Conservation (phyloP, 306 rosid species). For the Parietaria judaica region DNA sequence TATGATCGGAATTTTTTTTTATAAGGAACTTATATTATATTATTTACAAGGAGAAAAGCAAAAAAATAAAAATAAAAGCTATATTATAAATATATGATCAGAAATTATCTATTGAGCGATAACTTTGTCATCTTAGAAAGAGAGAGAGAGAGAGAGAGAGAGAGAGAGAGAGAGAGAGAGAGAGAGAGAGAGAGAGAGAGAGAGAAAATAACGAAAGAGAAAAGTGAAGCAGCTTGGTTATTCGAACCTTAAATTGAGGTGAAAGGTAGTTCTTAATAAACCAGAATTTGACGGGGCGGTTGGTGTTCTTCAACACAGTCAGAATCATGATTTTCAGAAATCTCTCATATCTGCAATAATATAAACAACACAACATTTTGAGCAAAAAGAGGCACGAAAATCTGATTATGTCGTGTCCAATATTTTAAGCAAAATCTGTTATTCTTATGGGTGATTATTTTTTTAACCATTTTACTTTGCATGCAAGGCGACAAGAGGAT, state of each 20-base stretch:
- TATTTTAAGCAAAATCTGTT: no score
- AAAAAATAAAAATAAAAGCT: constrained; percentile 1
- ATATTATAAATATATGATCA: background rate
- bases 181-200: background rate
- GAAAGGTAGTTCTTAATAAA: constrained; percentile 96
- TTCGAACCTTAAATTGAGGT: constrained; percentile 86
- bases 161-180: background rate
- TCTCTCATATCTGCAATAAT: constrained; percentile 70
- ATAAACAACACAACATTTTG: background rate
- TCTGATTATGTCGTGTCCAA: no score
- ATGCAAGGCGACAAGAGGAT: no score
- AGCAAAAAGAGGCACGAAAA: background rate
- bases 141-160: background rate
- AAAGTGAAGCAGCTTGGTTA: background rate
- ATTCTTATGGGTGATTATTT: no score
- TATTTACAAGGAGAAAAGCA: no score
- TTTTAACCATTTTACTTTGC: no score
- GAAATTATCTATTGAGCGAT: background rate
- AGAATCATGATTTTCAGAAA: constrained; percentile 95
- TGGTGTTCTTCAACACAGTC: constrained; percentile 85
- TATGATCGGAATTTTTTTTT: no score
- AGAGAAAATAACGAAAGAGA: constrained; percentile 6
- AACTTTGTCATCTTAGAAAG: constrained; percentile 10
- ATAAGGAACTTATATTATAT: no score
- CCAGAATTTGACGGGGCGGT: constrained; percentile 97